Evolutionary conservation across 345 rosid species (phyloP).

Genomic region (Dovyalis caffra): DNA sequence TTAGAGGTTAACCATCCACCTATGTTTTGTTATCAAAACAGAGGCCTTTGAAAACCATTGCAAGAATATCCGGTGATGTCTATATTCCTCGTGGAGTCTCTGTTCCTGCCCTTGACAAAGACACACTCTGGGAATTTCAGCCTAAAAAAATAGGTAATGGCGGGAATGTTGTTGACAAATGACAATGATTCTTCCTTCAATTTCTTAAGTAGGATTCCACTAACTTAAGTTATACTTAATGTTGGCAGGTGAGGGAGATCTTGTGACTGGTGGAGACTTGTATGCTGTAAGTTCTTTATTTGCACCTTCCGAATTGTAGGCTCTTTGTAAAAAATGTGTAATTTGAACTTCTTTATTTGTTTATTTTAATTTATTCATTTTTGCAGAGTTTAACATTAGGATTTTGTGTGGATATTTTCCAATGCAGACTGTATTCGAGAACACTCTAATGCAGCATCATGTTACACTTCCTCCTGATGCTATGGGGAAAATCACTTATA

Average conservation of each 20-base stretch:
- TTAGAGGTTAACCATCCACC: slow-evolving; percentile 6
- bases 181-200: neutral
- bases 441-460: slow-evolving; percentile 86
- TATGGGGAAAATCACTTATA: slow-evolving; percentile 90
- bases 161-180: slow-evolving; percentile 8
- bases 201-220: slow-evolving; percentile 7
- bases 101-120: slow-evolving; percentile 98
- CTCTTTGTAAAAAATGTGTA: neutral
- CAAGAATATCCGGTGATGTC: slow-evolving; percentile 89
- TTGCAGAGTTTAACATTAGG: slow-evolving; percentile 11
- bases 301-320: slow-evolving; percentile 9
- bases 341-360: neutral
- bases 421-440: slow-evolving; percentile 89
- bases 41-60: slow-evolving; percentile 99
- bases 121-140: slow-evolving; percentile 88
- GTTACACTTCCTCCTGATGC: slow-evolving; percentile 94
- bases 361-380: neutral
- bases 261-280: slow-evolving; percentile 95
- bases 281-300: slow-evolving; percentile 78
- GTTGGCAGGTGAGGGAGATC: slow-evolving; percentile 88
- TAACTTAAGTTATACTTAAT: slow-evolving; percentile 18
- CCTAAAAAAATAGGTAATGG: slow-evolving; percentile 76
- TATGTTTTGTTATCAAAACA: slow-evolving; percentile 23
- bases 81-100: slow-evolving; percentile 99
- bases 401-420: slow-evolving; percentile 16